Evolutionary conservation across 805 yeast species (phyloP), one percentile per base, ranked within the genome.

Genomic region (Blastobotrys terrestris): DNA sequence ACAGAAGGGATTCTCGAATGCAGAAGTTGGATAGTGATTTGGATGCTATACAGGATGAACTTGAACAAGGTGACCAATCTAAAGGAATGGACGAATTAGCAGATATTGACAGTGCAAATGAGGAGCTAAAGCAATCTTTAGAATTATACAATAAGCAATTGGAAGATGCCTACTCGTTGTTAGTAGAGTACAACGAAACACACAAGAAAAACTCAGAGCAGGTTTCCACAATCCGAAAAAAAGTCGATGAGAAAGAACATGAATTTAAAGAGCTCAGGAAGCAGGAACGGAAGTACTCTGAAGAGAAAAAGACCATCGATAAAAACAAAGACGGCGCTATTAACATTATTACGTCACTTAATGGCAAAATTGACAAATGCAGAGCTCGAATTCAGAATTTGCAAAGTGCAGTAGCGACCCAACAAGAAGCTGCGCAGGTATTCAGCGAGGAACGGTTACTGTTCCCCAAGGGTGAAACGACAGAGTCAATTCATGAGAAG

Each of bases 371-470:
- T 26, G 53, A 49, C 21, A 21, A 39, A 13, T 7, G 3, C 3
- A 14, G 20, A n/a, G 35, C 11, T 3, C 39, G 3, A 39, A 42
- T 44, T 15, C 44, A 42, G 13, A 11, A 18, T 31, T 26, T 35
- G 15, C 31, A 49, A 15, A 35, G 19, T 11, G 47, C 45, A 20
- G 14, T 49, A 14, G 16, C 19, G 5, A 41, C 31, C 6, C 45
- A 41, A 13, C 44, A 41, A 18, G 35, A 22, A 20, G 53, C 19
- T 6, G 43, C 44, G 3, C 18, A 15, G 6, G 26, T 31, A 4
- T 21, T 46, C 16, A 13, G 18, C 14, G 22, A n/a, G 18, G 55
- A 52, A 44, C 48, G 53, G 7, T n/a, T 49, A 18, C 43, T 16
- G 4, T 3, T 52, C 13, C 21, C 20, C 4, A 18, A 20, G n/a